These are phyloP conservation scores for Bryum argenteum DNA, from an alignment of 225 moss, liverwort and hornwort genomes.

Conservation along the genomic window DNA sequence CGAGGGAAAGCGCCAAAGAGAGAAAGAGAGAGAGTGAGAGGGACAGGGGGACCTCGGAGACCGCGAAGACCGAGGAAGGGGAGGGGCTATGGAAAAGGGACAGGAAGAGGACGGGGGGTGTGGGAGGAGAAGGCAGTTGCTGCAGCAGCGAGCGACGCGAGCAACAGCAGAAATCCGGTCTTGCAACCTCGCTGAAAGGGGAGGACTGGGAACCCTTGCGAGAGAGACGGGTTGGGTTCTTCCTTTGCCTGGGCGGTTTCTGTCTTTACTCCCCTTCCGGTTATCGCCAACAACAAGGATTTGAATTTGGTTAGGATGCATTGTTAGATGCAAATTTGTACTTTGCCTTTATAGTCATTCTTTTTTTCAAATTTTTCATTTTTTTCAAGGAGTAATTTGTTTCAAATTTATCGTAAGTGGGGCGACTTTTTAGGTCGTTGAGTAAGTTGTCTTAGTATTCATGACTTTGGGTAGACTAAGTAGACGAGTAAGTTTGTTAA, in stretches of 20 bases:
- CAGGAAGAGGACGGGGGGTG: background rate
- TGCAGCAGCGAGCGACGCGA: constrained; percentile 17
- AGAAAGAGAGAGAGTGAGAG: background rate
- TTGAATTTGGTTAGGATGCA: no score
- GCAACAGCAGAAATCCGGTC: constrained; percentile 24
- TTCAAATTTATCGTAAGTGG: no score
- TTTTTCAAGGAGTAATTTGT: no score
- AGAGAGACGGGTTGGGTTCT: constrained; percentile 17
- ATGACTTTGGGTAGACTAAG: no score
- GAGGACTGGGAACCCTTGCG: background rate
- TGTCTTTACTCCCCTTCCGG: background rate
- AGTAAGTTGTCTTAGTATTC: no score
- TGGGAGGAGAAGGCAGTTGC: constrained; percentile 19
- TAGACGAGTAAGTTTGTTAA: no score
- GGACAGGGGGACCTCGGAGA: constrained; percentile 1
- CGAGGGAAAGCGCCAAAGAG: constrained; percentile 18
- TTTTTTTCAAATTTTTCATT: no score
- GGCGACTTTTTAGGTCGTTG: no score
- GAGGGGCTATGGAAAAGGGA: background rate
- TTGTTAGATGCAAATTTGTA: no score
- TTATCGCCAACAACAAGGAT: no score
- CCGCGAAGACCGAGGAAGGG: background rate
- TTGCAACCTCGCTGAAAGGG: background rate
- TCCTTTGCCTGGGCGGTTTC: background rate
- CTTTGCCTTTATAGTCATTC: no score